Conservation (phyloP, 495 filamentous ascomycete genomes). For the Cercophora newfieldiana region DNA sequence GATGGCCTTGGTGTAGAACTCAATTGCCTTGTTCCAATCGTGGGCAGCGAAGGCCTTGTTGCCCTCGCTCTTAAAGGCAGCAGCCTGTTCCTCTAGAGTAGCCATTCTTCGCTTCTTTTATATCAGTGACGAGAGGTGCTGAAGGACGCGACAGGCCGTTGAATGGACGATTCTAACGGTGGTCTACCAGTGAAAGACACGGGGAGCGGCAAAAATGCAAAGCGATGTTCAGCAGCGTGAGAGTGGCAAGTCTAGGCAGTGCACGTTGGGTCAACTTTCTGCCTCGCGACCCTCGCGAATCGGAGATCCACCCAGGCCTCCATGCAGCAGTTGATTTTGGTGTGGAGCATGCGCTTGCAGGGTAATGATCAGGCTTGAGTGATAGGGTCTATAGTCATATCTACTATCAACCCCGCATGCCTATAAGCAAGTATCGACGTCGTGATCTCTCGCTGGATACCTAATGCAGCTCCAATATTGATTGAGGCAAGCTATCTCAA, state of each 20-base stretch:
- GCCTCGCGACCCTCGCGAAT: conserved; percentile 14
- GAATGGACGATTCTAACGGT: neutral
- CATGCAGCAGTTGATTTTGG: neutral
- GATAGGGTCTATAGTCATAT: neutral
- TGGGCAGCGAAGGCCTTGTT: conserved; percentile 89
- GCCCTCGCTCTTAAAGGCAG: conserved; percentile 84
- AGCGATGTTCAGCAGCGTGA: neutral
- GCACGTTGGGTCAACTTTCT: conserved; percentile 5
- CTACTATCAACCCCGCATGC: neutral
- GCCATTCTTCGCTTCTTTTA: too few relatives aligned
- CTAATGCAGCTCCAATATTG: neutral
- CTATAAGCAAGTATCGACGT: neutral
- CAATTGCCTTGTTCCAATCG: conserved; percentile 82
- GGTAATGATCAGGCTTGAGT: neutral
- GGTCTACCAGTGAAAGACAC: neutral
- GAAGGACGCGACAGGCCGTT: neutral
- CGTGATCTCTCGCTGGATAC: too few relatives aligned
- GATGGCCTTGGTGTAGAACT: conserved; percentile 89
- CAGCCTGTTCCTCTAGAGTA: conserved; percentile 58
- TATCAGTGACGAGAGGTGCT: neutral
- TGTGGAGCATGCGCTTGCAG: neutral
- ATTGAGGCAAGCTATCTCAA: neutral
- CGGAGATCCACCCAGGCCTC: conserved; percentile 12
- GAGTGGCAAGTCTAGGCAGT: conserved; percentile 6
- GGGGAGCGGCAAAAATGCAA: neutral